Evolutionary conservation across 345 rosid genomes (phyloP).

Genomic region (Orychophragmus violaceus): DNA sequence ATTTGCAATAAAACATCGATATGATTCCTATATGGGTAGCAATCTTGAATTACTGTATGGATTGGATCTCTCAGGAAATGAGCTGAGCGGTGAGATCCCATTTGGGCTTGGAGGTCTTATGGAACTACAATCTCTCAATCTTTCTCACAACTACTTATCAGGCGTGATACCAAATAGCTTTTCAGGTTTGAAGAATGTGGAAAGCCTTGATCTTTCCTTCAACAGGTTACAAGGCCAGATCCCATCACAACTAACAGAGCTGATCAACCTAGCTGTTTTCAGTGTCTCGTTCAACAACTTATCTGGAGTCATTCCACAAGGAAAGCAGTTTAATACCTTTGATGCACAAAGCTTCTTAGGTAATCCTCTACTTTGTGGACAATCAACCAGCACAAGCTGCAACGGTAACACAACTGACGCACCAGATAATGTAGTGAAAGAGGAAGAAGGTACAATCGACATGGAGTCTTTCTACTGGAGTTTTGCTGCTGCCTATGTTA

Average conservation of each 20-base stretch:
- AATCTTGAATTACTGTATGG: conserved; percentile 7
- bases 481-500: too few relatives aligned
- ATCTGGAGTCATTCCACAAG: conserved; percentile 1
- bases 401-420: too few relatives aligned
- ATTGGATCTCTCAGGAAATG: conserved; percentile 37
- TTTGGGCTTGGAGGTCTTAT: conserved; percentile 8
- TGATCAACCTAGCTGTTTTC: not conserved
- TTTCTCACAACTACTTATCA: conserved; percentile 29
- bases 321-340: conserved; percentile 5
- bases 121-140: conserved; percentile 8
- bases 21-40: not conserved
- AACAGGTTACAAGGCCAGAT: not conserved
- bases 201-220: conserved; percentile 32
- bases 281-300: not conserved
- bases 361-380: conserved; percentile 9
- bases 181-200: conserved; percentile 24
- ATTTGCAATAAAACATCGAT: not conserved
- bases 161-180: conserved; percentile 25
- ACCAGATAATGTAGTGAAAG: too few relatives aligned
- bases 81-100: conserved; percentile 31
- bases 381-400: not conserved
- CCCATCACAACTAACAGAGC: not conserved
- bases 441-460: too few relatives aligned
- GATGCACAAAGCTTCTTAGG: not conserved
- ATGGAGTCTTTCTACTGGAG: too few relatives aligned